Percentiles rank a stretch among this genome's conserved stretches.
These are phyloP conservation scores for Fusarium sp. DNA, from an alignment of 2,329 filamentous ascomycete genomes.

Conservation along the genomic window DNA sequence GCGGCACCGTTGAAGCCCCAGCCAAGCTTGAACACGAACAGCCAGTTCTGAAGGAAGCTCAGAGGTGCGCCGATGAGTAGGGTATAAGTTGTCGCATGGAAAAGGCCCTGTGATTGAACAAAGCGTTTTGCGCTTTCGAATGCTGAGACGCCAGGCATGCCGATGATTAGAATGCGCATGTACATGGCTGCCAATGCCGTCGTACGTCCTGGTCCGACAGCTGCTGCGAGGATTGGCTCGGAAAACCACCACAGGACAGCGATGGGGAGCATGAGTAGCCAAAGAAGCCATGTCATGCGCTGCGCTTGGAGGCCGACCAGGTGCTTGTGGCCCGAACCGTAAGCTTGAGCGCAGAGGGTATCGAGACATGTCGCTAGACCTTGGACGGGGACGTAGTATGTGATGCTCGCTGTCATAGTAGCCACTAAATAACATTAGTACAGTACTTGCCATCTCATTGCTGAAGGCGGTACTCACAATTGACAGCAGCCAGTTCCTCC, in stretches of 20 bases:
- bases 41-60: conserved; percentile 78
- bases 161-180: conserved; percentile 73
- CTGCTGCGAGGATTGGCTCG: conserved; percentile 65
- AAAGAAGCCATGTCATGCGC: conserved; percentile 80
- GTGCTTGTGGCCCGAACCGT: conserved; percentile 86
- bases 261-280: conserved; percentile 76
- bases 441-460: not conserved
- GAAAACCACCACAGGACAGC: conserved; percentile 75
- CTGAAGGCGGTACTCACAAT: conserved; percentile 37
- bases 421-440: conserved; percentile 43
- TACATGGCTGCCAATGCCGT: conserved; percentile 77
- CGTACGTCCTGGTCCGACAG: conserved; percentile 60
- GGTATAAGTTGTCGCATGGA: conserved; percentile 79
- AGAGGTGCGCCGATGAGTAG: conserved; percentile 78
- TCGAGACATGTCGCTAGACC: conserved; percentile 87
- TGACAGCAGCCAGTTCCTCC: conserved; percentile 57
- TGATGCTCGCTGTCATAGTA: conserved; percentile 82
- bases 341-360: conserved; percentile 91
- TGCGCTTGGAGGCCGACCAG: conserved; percentile 86
- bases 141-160: conserved; percentile 77
- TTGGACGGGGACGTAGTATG: conserved; percentile 78
- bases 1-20: conserved; percentile 82
- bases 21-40: conserved; percentile 75
- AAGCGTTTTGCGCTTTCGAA: conserved; percentile 83
- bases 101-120: conserved; percentile 82